Percentiles rank a stretch among this genome's conserved stretches.
Evolutionary conservation across 169 alveolate species (phyloP).

Genomic region (Plasmodium gonderi): DNA sequence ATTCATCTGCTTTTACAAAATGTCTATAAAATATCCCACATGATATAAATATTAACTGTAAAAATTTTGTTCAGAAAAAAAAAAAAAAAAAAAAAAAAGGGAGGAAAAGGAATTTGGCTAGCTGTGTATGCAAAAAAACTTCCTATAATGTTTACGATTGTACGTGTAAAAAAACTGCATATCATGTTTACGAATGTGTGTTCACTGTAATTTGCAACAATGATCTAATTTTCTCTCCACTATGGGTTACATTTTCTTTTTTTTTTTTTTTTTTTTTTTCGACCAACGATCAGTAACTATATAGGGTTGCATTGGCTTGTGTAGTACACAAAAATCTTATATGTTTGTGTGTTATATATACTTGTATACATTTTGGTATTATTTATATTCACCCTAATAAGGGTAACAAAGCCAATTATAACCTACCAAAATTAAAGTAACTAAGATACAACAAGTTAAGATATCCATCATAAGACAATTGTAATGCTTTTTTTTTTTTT

Average conservation of each 20-base stretch:
- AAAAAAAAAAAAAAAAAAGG: too few species aligned
- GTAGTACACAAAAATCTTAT: background rate
- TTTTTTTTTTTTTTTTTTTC: too few species aligned
- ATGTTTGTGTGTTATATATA: background rate
- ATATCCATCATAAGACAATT: constrained; percentile 53
- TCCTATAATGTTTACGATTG: too few species aligned
- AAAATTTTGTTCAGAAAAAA: constrained; percentile 4
- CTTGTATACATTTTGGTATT: background rate
- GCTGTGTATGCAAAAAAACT: background rate
- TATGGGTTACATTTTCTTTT: constrained; percentile 5
- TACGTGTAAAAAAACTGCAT: too few species aligned
- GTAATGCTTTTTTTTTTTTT: background rate
- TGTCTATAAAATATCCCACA: constrained; percentile 56
- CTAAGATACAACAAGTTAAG: constrained; percentile 12
- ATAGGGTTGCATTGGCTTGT: background rate
- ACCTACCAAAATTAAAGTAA: constrained; percentile 47
- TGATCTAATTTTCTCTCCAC: background rate
- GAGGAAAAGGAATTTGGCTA: background rate
- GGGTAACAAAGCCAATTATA: background rate
- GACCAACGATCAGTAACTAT: too few species aligned
- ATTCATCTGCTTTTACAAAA: constrained; percentile 48
- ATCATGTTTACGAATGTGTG: too few species aligned
- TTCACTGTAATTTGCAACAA: too few species aligned
- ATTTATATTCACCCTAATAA: background rate
- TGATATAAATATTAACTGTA: constrained; percentile 53